These are phyloP conservation scores for Tylopilus sp. DNA, from an alignment of 1,284 basidiomycete genomes.

Conservation along the genomic window DNA sequence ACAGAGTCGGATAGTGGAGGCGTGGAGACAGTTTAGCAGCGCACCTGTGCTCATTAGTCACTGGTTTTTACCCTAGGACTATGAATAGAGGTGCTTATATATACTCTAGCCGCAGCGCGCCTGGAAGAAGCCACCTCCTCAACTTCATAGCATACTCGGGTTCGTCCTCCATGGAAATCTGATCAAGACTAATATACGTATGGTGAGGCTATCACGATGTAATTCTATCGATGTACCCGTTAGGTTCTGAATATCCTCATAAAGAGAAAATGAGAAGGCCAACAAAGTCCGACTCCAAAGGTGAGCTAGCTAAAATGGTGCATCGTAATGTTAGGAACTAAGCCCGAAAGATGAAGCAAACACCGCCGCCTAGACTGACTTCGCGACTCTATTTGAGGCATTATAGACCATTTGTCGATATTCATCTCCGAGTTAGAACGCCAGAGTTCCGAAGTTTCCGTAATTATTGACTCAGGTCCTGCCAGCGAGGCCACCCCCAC, in stretches of 20 bases:
- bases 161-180: neutral
- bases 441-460: too few species aligned
- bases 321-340: too few species aligned
- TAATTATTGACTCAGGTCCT: too few species aligned
- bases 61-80: too few species aligned
- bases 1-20: slow-evolving; percentile 1
- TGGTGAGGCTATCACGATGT: neutral
- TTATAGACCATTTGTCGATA: too few species aligned
- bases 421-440: too few species aligned
- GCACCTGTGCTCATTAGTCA: slow-evolving; percentile 14
- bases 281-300: too few species aligned
- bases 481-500: too few species aligned
- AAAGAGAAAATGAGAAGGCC: too few species aligned
- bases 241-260: neutral
- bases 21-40: slow-evolving; percentile 28
- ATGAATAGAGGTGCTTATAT: slow-evolving; percentile 26
- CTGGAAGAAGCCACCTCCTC: neutral
- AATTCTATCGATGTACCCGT: neutral
- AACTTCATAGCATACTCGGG: neutral
- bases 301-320: neutral
- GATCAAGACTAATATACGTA: neutral
- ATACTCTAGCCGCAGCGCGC: neutral
- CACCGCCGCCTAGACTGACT: too few species aligned
- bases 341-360: too few species aligned
- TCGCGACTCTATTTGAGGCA: too few species aligned